Evolutionary conservation across 2,329 filamentous ascomycete species (phyloP).

Genomic region (Colletotrichum liriopes): DNA sequence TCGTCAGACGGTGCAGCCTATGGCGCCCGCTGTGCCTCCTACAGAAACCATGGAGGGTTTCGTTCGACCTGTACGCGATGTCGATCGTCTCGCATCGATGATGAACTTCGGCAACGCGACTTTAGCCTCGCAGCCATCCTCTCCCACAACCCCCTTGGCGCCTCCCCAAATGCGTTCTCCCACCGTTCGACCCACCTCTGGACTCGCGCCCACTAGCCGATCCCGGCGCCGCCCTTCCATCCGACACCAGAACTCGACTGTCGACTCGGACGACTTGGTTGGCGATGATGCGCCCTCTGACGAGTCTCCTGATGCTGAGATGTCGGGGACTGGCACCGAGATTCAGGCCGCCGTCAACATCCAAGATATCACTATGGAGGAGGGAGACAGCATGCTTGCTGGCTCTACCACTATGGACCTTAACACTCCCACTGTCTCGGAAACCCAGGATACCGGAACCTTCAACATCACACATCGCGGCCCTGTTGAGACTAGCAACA

Average conservation of each 20-base stretch:
- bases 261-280: conserved; percentile 88
- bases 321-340: conserved; percentile 81
- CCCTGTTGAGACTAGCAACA: conserved; percentile 87
- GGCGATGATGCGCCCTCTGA: conserved; percentile 88
- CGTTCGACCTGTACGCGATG: conserved; percentile 84
- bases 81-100: conserved; percentile 89
- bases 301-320: conserved; percentile 81
- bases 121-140: conserved; percentile 90
- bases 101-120: conserved; percentile 78
- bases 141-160: conserved; percentile 86
- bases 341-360: conserved; percentile 88
- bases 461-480: conserved; percentile 95
- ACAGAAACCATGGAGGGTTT: conserved; percentile 81
- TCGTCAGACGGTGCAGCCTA: conserved; percentile 73
- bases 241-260: conserved; percentile 91
- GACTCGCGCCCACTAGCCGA: conserved; percentile 67
- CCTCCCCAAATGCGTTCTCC: conserved; percentile 74
- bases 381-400: conserved; percentile 84
- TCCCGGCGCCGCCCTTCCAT: conserved; percentile 85
- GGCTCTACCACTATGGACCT: conserved; percentile 79
- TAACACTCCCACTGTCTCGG: conserved; percentile 83
- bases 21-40: conserved; percentile 76
- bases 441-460: conserved; percentile 88
- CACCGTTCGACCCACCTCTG: conserved; percentile 68
- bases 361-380: conserved; percentile 85